These are phyloP conservation scores for Lactuca sativa DNA, from an alignment of 129 eudicot genomes.

Conservation along the genomic window DNA sequence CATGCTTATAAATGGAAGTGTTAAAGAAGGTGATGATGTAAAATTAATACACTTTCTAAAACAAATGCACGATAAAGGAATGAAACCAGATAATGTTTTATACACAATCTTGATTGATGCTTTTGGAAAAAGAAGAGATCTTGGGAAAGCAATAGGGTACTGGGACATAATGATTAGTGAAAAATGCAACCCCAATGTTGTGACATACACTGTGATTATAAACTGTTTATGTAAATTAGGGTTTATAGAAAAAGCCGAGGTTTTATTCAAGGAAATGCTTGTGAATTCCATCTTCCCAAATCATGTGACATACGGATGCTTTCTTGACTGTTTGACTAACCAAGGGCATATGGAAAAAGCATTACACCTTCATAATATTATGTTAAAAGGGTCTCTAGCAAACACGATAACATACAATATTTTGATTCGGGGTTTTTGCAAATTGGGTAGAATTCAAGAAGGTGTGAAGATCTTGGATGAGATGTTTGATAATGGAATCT, in stretches of 20 bases:
- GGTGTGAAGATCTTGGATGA: constrained; percentile 50
- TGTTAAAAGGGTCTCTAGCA: constrained; percentile 56
- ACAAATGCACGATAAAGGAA: constrained; percentile 58
- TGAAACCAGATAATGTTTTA: constrained; percentile 77
- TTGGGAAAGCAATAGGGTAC: constrained; percentile 54
- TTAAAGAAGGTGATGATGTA: constrained; percentile 43
- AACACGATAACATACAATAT: constrained; percentile 84
- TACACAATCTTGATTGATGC: constrained; percentile 78
- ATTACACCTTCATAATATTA: constrained; percentile 49
- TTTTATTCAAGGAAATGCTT: constrained; percentile 71
- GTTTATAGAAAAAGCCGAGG: constrained; percentile 57
- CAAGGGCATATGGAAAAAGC: constrained; percentile 72
- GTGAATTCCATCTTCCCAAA: constrained; percentile 51
- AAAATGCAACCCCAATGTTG: constrained; percentile 71
- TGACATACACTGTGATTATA: constrained; percentile 79
- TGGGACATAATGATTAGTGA: constrained; percentile 78
- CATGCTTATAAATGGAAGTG: constrained; percentile 56
- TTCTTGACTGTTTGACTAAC: constrained; percentile 64
- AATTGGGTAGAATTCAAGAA: constrained; percentile 63
- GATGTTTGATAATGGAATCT: constrained; percentile 58
- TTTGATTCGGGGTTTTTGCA: constrained; percentile 77
- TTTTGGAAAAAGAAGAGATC: constrained; percentile 64
- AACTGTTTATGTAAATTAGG: constrained; percentile 73
- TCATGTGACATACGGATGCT: constrained; percentile 79
- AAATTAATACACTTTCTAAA: constrained; percentile 44